Evolutionary conservation across 1,284 basidiomycete species (phyloP), one percentile per base, ranked within the genome.

Genomic region (Tylopilus sp.): DNA sequence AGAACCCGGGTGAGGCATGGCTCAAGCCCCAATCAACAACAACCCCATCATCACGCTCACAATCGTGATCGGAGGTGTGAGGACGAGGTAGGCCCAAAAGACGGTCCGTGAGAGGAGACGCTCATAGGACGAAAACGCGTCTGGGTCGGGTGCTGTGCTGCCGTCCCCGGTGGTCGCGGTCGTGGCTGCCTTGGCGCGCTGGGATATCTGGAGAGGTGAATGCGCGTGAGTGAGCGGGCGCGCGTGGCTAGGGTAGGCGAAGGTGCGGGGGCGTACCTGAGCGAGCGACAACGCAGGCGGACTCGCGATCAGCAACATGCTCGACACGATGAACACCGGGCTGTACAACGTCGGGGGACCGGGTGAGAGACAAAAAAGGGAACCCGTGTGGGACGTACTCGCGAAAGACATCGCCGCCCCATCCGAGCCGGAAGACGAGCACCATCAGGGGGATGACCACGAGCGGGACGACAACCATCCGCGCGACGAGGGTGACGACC

Each of bases 381-480:
- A 24, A 6, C 21, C 6, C 21, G 21, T 24, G 21, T 3, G 17
- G 5, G 21, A 81, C 84, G 60, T 60, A 90, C 88, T 90, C 88
- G 41, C 80, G 78, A 55, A 90, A 85, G 2, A 90, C 77, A 0
- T 62, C 45, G 0, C 63, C 61, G 2, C 58, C 60, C 57, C 55
- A 64, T 21, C 57, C 65, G 78, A 59, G 70, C 4, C 41, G 76
- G n/a, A 85, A 78, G 10, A 82, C 74, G 10, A 84, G 56, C 15
- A 81, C 77, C 64, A 94, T 76, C 15, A 89, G 45, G 0, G 91
- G 92, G 51, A 92, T 71, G 47, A 94, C 71, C 10, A 94, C 51
- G 39, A 88, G 54, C 1, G 93, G 94, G 9, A 89, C 88, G 54
- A 97, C 63, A 38, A 97, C 65, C 94, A 96, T 97, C 55, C 94